Conservation (phyloP, 73 alveolate genomes). For the Paramecium sonneborni region DNA sequence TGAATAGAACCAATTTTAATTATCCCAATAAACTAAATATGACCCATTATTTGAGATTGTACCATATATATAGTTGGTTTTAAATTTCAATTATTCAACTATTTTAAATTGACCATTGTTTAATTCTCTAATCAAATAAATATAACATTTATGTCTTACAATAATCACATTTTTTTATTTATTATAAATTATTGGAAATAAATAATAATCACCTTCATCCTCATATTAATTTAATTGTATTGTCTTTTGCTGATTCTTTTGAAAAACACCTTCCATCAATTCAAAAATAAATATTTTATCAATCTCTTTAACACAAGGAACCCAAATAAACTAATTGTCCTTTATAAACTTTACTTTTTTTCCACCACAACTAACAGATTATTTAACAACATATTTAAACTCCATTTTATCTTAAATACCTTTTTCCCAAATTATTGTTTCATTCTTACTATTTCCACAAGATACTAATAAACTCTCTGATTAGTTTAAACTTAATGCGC, state of each 20-base stretch:
- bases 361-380: too few relatives aligned
- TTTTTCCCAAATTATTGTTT: neutral
- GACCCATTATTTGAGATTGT: neutral
- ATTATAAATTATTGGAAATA: neutral
- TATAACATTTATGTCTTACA: neutral
- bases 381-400: neutral
- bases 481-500: neutral
- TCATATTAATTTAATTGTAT: too few relatives aligned
- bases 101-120: neutral
- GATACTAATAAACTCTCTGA: neutral
- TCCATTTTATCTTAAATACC: neutral
- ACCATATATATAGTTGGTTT: neutral
- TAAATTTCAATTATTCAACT: too few relatives aligned
- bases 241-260: neutral
- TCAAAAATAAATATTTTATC: neutral
- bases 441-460: neutral
- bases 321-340: neutral
- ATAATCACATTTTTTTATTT: too few relatives aligned
- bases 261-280: neutral
- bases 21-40: neutral
- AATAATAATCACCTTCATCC: neutral
- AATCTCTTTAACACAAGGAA: too few relatives aligned
- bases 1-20: too few relatives aligned
- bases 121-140: neutral
- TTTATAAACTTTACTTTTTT: neutral